Conservation (phyloP, 2,329 filamentous ascomycete species). For the Hansfordia pulvinata region DNA sequence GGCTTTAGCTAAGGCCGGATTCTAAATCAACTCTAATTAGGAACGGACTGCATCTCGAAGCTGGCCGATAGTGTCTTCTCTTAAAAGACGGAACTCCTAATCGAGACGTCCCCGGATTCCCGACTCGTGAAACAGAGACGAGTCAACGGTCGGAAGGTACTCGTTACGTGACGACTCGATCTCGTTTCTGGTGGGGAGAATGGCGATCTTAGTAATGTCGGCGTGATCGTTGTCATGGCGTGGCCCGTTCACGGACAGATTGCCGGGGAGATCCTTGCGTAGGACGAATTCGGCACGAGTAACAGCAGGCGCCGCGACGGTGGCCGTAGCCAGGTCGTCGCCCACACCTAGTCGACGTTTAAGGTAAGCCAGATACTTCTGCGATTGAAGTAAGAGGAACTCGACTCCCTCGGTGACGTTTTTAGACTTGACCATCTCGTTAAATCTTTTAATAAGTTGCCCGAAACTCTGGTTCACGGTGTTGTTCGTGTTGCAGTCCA, state of each 20-base stretch:
- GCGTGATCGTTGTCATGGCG: slow-evolving; percentile 36
- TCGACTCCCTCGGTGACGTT: slow-evolving; percentile 5
- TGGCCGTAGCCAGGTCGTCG: not conserved
- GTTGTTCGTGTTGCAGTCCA: slow-evolving; percentile 22
- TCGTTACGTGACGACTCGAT: slow-evolving; percentile 26
- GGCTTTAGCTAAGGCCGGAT: no score
- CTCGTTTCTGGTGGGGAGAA: slow-evolving; percentile 34
- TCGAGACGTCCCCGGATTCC: slow-evolving; percentile 35
- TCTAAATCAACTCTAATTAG: slow-evolving; percentile 20
- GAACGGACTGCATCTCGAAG: slow-evolving; percentile 32
- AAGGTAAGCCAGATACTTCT: slow-evolving; percentile 18
- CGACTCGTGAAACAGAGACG: slow-evolving; percentile 21
- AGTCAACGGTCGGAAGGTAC: slow-evolving; percentile 27
- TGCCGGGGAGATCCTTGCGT: slow-evolving; percentile 18
- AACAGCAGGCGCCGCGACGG: slow-evolving; percentile 2
- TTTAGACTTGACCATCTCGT: slow-evolving; percentile 2
- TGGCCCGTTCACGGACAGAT: slow-evolving; percentile 14
- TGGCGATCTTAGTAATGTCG: slow-evolving; percentile 29
- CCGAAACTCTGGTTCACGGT: slow-evolving; percentile 16
- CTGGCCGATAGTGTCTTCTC: slow-evolving; percentile 40
- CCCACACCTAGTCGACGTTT: slow-evolving; percentile 17
- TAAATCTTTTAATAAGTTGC: slow-evolving; percentile 6
- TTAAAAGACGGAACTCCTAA: slow-evolving; percentile 38
- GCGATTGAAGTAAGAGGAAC: slow-evolving; percentile 15
- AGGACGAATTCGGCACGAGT: slow-evolving; percentile 16